Evolutionary conservation across 1,284 basidiomycete genomes (phyloP).

Genomic region (Hypsizygus ulmarius): DNA sequence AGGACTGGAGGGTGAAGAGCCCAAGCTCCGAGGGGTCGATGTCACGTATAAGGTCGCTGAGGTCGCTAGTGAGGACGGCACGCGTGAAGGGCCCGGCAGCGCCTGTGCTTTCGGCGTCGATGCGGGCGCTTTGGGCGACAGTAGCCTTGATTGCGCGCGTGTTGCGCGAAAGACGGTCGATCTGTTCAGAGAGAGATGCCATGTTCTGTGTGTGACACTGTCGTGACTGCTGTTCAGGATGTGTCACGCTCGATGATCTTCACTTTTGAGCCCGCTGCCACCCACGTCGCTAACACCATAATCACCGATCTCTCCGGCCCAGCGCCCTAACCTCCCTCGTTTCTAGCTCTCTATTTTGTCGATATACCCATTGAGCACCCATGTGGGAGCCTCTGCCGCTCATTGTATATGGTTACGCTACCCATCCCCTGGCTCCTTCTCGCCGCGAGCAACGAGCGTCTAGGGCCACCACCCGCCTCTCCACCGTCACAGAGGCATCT

Average conservation of each 20-base stretch:
- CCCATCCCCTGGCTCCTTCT: slow-evolving; percentile 72
- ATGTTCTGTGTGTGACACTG: slow-evolving; percentile 24
- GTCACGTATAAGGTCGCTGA: slow-evolving; percentile 75
- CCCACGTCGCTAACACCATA: not conserved
- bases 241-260: slow-evolving; percentile 1
- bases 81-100: slow-evolving; percentile 46
- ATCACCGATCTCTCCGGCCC: not conserved
- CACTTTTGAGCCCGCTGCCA: not conserved
- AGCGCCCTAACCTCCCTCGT: not conserved
- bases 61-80: slow-evolving; percentile 58
- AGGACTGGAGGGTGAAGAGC: slow-evolving; percentile 54
- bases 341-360: not conserved
- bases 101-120: slow-evolving; percentile 22
- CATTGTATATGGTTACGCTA: slow-evolving; percentile 81
- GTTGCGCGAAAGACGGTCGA: slow-evolving; percentile 39
- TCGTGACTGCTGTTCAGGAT: slow-evolving; percentile 5
- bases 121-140: slow-evolving; percentile 33
- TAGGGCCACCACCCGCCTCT: slow-evolving; percentile 52
- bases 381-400: slow-evolving; percentile 79
- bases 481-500: slow-evolving; percentile 68
- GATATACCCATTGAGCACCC: slow-evolving; percentile 6
- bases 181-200: slow-evolving; percentile 43
- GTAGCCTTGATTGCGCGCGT: slow-evolving; percentile 35
- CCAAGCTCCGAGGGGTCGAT: slow-evolving; percentile 73
- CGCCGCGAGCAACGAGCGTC: slow-evolving; percentile 71